Evolutionary conservation across 768 basidiomycete genomes (phyloP).

Genomic region (Macrolepiota dolichaula): DNA sequence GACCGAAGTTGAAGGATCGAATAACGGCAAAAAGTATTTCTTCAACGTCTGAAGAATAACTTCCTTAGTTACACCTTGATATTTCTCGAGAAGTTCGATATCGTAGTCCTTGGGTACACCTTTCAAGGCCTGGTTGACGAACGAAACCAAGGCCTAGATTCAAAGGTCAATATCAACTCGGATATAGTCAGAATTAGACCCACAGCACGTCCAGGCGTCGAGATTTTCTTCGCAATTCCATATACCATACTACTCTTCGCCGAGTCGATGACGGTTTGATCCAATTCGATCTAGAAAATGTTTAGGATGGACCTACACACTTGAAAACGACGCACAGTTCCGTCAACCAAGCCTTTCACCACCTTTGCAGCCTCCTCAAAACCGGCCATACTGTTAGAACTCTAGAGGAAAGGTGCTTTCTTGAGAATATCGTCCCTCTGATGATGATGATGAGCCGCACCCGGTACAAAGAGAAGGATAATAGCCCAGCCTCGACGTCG

Average conservation of each 20-base stretch:
- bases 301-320: not conserved
- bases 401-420: constrained; percentile 40
- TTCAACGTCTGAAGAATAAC: constrained; percentile 69
- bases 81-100: constrained; percentile 72
- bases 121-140: constrained; percentile 89
- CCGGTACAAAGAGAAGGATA: constrained; percentile 77
- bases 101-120: constrained; percentile 74
- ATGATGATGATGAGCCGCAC: constrained; percentile 40
- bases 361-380: constrained; percentile 79
- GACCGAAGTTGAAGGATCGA: constrained; percentile 71
- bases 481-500: constrained; percentile 75
- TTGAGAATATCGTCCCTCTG: not conserved
- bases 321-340: constrained; percentile 53
- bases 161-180: constrained; percentile 2
- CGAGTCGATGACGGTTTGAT: constrained; percentile 79
- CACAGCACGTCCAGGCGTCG: constrained; percentile 87
- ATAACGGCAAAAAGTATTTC: constrained; percentile 82
- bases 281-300: constrained; percentile 63
- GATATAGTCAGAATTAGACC: constrained; percentile 21
- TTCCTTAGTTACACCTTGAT: constrained; percentile 74
- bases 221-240: constrained; percentile 72
- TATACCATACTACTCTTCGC: constrained; percentile 93
- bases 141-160: constrained; percentile 72
- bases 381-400: constrained; percentile 75
- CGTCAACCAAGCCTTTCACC: constrained; percentile 75